Percentiles rank a stretch among this genome's conserved stretches.
These are phyloP conservation scores for Dillenia turbinata DNA, from an alignment of 164 flowering plant species.

Conservation along the genomic window DNA sequence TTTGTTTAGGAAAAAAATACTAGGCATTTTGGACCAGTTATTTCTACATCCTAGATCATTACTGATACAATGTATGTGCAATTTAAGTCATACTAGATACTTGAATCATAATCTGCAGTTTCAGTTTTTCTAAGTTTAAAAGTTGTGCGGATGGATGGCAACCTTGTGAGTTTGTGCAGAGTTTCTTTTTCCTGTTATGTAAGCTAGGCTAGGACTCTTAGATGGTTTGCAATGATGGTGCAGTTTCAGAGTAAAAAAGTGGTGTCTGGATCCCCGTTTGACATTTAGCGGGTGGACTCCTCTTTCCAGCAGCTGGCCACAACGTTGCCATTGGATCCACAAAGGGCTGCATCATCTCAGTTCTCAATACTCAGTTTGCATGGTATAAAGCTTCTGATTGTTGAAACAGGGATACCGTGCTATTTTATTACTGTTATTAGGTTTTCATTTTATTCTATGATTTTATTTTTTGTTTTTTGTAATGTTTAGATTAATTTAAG, in stretches of 20 bases:
- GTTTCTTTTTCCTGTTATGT: neutral
- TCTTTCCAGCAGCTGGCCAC: slow-evolving; percentile 25
- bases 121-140: neutral
- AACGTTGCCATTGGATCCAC: slow-evolving; percentile 36
- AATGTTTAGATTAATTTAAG: neutral
- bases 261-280: slow-evolving; percentile 47
- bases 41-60: too few species aligned
- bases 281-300: slow-evolving; percentile 38
- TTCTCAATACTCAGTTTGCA: slow-evolving; percentile 90
- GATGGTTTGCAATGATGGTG: slow-evolving; percentile 12
- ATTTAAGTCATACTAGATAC: neutral
- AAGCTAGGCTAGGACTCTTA: too few species aligned
- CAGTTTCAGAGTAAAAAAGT: slow-evolving; percentile 63
- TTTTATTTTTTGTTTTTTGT: neutral
- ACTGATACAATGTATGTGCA: neutral
- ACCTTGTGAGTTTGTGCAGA: slow-evolving; percentile 3
- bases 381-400: slow-evolving; percentile 35
- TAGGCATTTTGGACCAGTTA: too few species aligned
- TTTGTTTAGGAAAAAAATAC: too few species aligned
- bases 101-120: neutral
- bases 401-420: too few species aligned
- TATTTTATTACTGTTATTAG: too few species aligned
- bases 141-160: neutral
- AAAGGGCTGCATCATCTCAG: slow-evolving; percentile 59
- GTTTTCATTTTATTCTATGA: slow-evolving; percentile 4